These are phyloP conservation scores for Penicillium sp. DNA, from an alignment of 2,329 filamentous ascomycete genomes.

Conservation along the genomic window DNA sequence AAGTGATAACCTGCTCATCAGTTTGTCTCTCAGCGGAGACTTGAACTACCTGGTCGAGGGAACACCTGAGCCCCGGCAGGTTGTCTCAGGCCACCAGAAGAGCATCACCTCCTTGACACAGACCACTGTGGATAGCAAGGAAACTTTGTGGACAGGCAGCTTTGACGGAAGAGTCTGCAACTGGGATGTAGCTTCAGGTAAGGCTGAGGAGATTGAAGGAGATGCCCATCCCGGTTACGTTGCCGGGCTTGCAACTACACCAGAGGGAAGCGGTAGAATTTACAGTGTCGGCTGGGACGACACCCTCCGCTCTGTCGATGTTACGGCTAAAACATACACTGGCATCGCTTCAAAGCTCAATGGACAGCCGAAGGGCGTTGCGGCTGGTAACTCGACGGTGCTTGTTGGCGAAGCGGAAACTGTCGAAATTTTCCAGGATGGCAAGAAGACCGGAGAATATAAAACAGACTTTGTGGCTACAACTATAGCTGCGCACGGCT, in stretches of 20 bases:
- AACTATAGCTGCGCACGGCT: slow-evolving; percentile 67
- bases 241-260: slow-evolving; percentile 64
- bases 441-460: slow-evolving; percentile 58
- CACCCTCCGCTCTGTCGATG: slow-evolving; percentile 74
- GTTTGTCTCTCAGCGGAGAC: slow-evolving; percentile 81
- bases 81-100: slow-evolving; percentile 87
- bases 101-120: slow-evolving; percentile 74
- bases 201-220: slow-evolving; percentile 71
- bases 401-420: slow-evolving; percentile 61
- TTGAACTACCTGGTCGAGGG: slow-evolving; percentile 83
- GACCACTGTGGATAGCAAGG: slow-evolving; percentile 49
- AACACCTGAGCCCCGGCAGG: slow-evolving; percentile 63
- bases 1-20: slow-evolving; percentile 83
- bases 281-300: slow-evolving; percentile 95
- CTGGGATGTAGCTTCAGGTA: slow-evolving; percentile 74
- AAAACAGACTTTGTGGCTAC: slow-evolving; percentile 65
- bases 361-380: slow-evolving; percentile 76
- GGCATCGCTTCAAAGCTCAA: slow-evolving; percentile 66
- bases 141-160: slow-evolving; percentile 82
- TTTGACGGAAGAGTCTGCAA: slow-evolving; percentile 83
- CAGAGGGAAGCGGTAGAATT: slow-evolving; percentile 56
- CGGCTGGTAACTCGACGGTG: slow-evolving; percentile 52
- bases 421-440: slow-evolving; percentile 59
- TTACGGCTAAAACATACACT: slow-evolving; percentile 70
- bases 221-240: slow-evolving; percentile 83